Percentiles rank a stretch among this genome's conserved stretches.
Evolutionary conservation across 352 stramenopile species (phyloP).

Genomic region (Globisporangium uncinulatum): DNA sequence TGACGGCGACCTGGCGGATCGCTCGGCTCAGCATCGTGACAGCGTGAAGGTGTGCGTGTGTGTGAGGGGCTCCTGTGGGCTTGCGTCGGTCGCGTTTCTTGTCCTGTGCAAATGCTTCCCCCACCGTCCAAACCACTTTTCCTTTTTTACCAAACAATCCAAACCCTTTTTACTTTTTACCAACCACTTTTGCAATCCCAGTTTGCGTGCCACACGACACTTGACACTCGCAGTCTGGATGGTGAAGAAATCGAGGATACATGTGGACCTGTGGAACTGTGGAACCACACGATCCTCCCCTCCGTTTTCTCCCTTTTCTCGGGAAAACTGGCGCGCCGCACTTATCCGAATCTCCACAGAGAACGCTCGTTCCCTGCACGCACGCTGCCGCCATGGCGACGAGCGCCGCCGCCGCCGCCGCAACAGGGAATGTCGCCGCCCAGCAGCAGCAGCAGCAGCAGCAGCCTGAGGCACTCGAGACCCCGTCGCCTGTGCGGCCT

Average conservation of each 20-base stretch:
- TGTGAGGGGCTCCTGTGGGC: neutral
- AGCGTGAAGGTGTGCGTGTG: neutral
- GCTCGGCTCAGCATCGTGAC: slow-evolving; percentile 50
- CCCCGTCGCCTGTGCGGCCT: no score
- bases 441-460: neutral
- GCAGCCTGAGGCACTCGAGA: no score
- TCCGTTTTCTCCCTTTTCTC: neutral
- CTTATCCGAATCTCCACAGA: slow-evolving; percentile 2
- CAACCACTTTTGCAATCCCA: neutral
- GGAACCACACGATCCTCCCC: slow-evolving; percentile 2
- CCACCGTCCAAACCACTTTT: neutral
- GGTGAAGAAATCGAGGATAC: no score
- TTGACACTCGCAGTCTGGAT: neutral
- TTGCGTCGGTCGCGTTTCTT: slow-evolving; percentile 4
- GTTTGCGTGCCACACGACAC: slow-evolving; percentile 1
- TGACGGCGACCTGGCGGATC: slow-evolving; percentile 35
- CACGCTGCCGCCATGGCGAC: neutral
- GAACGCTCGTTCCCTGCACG: neutral
- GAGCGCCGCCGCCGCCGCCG: neutral
- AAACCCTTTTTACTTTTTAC: neutral
- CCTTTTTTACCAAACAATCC: no score
- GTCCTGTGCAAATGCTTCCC: neutral
- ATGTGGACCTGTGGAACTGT: neutral
- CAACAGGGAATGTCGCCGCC: neutral
- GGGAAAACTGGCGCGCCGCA: slow-evolving; percentile 1